phyloP scores from a whole-genome alignment of 768 basidiomycete genomes.

The Leucocoprinus sp. region DNA sequence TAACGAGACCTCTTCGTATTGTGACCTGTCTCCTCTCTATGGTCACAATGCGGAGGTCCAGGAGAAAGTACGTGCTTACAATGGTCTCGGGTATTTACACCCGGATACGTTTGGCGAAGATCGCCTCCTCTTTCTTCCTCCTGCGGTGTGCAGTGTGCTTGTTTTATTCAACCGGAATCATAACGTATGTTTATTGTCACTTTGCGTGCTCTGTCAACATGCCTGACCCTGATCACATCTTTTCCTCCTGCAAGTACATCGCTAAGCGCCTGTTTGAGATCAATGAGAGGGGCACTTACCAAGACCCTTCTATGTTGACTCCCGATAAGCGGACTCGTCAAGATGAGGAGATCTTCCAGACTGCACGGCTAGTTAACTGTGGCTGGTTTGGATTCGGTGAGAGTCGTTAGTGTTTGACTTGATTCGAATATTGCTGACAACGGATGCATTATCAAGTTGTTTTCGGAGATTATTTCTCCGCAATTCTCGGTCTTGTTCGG shows the following conservation, averaged over 20 bases:
- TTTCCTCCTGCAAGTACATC: constrained; percentile 49
- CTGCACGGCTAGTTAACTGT: constrained; percentile 67
- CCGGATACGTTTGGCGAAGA: constrained; percentile 78
- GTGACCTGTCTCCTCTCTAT: constrained; percentile 79
- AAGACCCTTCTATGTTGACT: constrained; percentile 42
- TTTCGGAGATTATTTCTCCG: constrained; percentile 79
- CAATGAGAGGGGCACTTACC: constrained; percentile 65
- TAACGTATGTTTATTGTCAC: constrained; percentile 44
- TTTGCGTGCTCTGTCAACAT: background rate
- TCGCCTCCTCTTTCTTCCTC: constrained; percentile 70
- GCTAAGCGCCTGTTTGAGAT: constrained; percentile 70
- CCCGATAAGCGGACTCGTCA: constrained; percentile 34
- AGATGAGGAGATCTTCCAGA: constrained; percentile 82
- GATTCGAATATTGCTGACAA: constrained; percentile 3
- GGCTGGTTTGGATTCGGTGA: constrained; percentile 65
- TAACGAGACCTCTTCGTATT: constrained; percentile 83
- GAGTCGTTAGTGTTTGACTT: constrained; percentile 8
- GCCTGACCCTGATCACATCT: background rate
- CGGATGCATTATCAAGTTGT: constrained; percentile 32
- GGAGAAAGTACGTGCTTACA: constrained; percentile 43
- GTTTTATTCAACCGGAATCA: constrained; percentile 90
- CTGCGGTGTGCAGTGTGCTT: constrained; percentile 63
- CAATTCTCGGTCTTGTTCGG: constrained; percentile 72
- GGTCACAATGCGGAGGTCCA: constrained; percentile 61
- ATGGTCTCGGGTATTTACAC: constrained; percentile 59